phyloP scores from a whole-genome alignment of 2,329 filamentous ascomycete species.

The Cryphonectria radicalis region DNA sequence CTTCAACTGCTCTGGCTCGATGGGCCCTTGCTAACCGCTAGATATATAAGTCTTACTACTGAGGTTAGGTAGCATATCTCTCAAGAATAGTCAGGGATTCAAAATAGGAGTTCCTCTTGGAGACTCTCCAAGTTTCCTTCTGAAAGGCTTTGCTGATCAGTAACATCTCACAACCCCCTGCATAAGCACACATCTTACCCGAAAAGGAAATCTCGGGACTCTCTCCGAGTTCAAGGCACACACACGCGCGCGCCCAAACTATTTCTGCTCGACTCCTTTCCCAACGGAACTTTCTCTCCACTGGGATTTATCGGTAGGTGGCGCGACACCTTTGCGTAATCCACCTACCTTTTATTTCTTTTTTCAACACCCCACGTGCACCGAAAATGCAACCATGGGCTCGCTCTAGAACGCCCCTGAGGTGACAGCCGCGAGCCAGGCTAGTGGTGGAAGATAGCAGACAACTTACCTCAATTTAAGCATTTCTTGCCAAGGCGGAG shows the following conservation, averaged over 20 bases:
- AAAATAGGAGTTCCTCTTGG: neutral
- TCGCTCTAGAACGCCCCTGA: neutral
- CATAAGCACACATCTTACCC: neutral
- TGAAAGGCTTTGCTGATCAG: neutral
- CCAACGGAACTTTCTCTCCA: neutral
- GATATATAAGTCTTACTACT: neutral
- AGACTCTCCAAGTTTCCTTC: neutral
- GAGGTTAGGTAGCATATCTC: no score
- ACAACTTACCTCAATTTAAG: constrained; percentile 2
- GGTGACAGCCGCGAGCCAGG: neutral
- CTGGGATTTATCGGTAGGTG: neutral
- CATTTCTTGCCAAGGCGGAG: constrained; percentile 10
- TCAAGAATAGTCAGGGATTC: no score
- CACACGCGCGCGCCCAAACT: neutral
- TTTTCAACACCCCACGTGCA: neutral
- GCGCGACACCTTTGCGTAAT: neutral
- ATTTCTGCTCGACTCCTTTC: neutral
- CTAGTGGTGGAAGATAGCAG: constrained; percentile 8
- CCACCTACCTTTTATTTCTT: neutral
- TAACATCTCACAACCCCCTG: neutral
- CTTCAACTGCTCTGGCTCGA: neutral
- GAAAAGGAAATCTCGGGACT: constrained; percentile 27
- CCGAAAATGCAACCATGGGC: constrained; percentile 7
- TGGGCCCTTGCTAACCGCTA: neutral
- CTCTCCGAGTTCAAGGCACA: constrained; percentile 20